Evolutionary conservation across 176 grass and related monocot genomes (phyloP), one percentile per base, ranked within the genome.

Genomic region (barley (Hordeum vulgare)): DNA sequence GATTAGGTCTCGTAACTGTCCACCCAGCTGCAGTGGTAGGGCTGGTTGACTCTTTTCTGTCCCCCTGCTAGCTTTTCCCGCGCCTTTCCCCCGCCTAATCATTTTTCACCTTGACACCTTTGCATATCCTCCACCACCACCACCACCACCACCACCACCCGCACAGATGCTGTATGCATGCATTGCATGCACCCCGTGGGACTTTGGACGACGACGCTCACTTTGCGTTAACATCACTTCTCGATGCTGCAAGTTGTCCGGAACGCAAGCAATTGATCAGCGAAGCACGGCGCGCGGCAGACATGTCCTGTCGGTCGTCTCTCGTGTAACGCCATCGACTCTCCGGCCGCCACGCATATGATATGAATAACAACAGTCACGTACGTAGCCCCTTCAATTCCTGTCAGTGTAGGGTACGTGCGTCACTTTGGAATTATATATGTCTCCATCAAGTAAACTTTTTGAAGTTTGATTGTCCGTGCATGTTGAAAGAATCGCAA

Each of bases 161-260:
- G 21, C 51, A 56, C 51, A 21, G 51, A 45, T 88, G 62, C 80
- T 90, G 57, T 56, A 66, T 34, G 63, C 62, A 27, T 33, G 31
- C 31, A 33, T 33, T 51, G 61, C 61, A 69, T 72, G 69, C 67
- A 14, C 24, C 79, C 75, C 80, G 75, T 90, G 78, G 80, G 75
- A 12, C 80, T 90, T 83, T 61, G 74, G 34, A 29, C 58, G 7
- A 29, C 58, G 7, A 29, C 76, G 2, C 26, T 66, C 74, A 21
- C 89, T 90, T 90, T 90, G 85, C 89, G 45, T 87, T 80, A 56
- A 42, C 39, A 80, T 87, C 80, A 90, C 85, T 87, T 90, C 85
- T 76, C 66, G 61, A 44, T 10, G 23, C 61, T 14, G 23, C 61
- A 58, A 35, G 39, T 90, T 80, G 28, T 87, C 79, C 84, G 80